These are phyloP conservation scores for Barbarea vulgaris DNA, from an alignment of 345 rosid species.

Conservation along the genomic window DNA sequence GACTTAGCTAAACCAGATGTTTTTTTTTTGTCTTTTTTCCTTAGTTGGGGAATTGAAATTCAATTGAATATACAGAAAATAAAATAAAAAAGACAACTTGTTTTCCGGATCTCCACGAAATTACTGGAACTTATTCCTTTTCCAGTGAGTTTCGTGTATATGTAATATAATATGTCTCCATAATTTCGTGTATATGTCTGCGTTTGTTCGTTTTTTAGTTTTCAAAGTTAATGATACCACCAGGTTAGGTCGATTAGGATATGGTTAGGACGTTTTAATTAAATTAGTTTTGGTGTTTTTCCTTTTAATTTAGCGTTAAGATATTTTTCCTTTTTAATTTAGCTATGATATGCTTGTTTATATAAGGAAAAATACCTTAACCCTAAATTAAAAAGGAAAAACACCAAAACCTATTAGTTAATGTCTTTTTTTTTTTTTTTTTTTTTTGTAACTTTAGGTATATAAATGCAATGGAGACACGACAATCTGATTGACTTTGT, in stretches of 20 bases:
- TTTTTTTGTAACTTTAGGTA: neutral
- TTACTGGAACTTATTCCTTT: neutral
- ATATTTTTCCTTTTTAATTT: too few species aligned
- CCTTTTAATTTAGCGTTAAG: too few species aligned
- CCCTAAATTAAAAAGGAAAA: too few species aligned
- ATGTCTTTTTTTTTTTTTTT: too few species aligned
- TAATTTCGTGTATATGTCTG: constrained; percentile 2
- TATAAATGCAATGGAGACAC: constrained; percentile 18
- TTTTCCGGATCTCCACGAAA: constrained; percentile 6
- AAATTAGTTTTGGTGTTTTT: too few species aligned
- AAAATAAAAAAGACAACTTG: neutral
- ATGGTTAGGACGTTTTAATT: too few species aligned
- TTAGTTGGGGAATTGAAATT: neutral
- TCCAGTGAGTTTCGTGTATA: constrained; percentile 19
- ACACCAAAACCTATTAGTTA: too few species aligned
- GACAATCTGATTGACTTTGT: constrained; percentile 15
- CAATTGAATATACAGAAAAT: neutral
- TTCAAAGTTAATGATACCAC: neutral
- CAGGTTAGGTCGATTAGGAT: too few species aligned
- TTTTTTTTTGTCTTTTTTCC: constrained; percentile 14
- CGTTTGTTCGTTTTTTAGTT: neutral
- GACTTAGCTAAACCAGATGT: constrained; percentile 15
- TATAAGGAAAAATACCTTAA: too few species aligned
- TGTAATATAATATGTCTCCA: neutral
- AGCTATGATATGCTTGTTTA: too few species aligned